phyloP scores from a whole-genome alignment of 805 yeast species.

The Metschnikowia lachancei region DNA sequence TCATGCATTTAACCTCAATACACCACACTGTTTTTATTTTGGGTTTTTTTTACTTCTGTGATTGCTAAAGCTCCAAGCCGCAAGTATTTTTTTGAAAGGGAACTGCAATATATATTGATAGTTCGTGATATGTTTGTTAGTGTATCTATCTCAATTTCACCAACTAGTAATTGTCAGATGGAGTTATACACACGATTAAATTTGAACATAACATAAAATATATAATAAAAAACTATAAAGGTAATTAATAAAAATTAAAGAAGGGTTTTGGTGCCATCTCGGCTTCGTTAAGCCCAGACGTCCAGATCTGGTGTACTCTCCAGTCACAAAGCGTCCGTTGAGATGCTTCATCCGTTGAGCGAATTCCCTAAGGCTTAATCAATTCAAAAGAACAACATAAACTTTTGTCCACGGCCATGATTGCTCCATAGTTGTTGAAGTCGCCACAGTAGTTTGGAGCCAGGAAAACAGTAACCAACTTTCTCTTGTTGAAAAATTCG shows the following conservation, averaged over 20 bases:
- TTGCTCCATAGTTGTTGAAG: slow-evolving; percentile 77
- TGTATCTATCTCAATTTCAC: background rate
- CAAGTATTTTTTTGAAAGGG: background rate
- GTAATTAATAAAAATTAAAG: background rate
- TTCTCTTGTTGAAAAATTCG: slow-evolving; percentile 72
- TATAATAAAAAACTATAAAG: background rate
- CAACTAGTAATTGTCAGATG: background rate
- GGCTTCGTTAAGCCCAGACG: background rate
- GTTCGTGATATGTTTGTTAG: background rate
- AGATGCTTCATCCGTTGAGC: background rate
- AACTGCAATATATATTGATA: background rate
- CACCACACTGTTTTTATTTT: background rate
- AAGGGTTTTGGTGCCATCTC: background rate
- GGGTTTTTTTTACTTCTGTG: background rate
- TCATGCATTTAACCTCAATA: background rate
- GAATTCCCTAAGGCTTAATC: slow-evolving; percentile 49
- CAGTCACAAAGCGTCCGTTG: background rate
- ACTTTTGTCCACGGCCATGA: slow-evolving; percentile 67
- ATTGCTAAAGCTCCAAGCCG: background rate
- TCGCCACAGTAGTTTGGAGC: slow-evolving; percentile 88
- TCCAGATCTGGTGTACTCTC: background rate
- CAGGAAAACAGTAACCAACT: slow-evolving; percentile 72
- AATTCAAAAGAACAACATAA: slow-evolving; percentile 71
- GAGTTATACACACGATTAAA: background rate
- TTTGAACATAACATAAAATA: background rate